phyloP scores from a whole-genome alignment of 1,139 yeast species.

The Sugiyamaella novakii region DNA sequence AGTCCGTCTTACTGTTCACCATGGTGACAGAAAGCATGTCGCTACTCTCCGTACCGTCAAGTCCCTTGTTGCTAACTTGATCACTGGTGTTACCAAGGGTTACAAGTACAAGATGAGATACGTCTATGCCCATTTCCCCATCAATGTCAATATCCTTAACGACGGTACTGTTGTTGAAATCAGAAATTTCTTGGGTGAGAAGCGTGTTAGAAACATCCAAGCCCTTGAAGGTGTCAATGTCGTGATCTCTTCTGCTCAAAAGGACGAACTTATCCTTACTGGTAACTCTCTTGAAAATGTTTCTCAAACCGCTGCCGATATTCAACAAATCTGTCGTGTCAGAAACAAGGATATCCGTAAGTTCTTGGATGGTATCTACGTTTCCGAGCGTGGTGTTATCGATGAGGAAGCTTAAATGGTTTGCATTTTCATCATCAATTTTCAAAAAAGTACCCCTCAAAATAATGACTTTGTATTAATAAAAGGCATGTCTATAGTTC shows the following conservation, averaged over 20 bases:
- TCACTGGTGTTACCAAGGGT: conserved; percentile 99
- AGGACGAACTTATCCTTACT: conserved; percentile 89
- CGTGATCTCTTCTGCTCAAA: conserved; percentile 78
- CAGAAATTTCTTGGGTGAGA: conserved; percentile 99
- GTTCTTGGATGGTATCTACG: conserved; percentile 99
- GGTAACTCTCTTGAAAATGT: conserved; percentile 99
- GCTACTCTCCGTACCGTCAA: conserved; percentile 99
- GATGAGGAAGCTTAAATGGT: conserved; percentile 57
- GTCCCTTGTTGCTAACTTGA: conserved; percentile 89
- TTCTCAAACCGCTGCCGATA: conserved; percentile 97
- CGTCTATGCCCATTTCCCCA: conserved; percentile 99
- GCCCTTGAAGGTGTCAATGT: conserved; percentile 91
- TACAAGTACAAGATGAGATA: conserved; percentile 99
- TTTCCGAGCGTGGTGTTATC: conserved; percentile 92
- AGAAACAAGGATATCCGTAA: conserved; percentile 99
- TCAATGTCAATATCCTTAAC: conserved; percentile 90
- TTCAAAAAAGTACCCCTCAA: not conserved
- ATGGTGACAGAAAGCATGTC: conserved; percentile 99
- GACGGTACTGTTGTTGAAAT: conserved; percentile 84
- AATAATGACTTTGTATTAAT: conserved; percentile 17
- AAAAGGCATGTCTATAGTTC: conserved; percentile 3
- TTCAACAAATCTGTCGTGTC: conserved; percentile 98
- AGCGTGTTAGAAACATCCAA: conserved; percentile 86
- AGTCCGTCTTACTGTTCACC: conserved; percentile 90
- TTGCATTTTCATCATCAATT: conserved; percentile 1